These are phyloP conservation scores for Chytriomyces sp. DNA, from an alignment of 192 early-diverging fungal species.

Conservation along the genomic window DNA sequence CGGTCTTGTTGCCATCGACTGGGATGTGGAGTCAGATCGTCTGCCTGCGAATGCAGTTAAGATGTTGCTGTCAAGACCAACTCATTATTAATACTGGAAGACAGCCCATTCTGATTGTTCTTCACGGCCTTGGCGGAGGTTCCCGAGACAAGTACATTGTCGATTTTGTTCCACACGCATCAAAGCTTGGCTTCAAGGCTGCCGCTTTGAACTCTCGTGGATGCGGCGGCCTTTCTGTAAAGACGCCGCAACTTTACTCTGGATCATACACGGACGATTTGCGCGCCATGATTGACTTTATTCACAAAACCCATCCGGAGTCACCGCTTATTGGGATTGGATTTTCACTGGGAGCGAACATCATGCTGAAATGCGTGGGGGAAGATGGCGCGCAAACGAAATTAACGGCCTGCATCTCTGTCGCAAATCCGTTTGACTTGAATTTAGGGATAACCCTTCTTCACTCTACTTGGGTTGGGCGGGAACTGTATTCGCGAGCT, in stretches of 20 bases:
- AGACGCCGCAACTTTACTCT: conserved; percentile 79
- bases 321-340: conserved; percentile 83
- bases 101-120: conserved; percentile 75
- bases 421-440: conserved; percentile 90
- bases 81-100: conserved; percentile 52
- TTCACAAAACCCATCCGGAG: conserved; percentile 60
- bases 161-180: conserved; percentile 58
- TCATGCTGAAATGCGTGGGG: conserved; percentile 89
- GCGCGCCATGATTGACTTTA: conserved; percentile 37
- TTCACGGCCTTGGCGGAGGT: conserved; percentile 93
- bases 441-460: conserved; percentile 50
- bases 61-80: conserved; percentile 49
- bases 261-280: conserved; percentile 84
- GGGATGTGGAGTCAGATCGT: conserved; percentile 48
- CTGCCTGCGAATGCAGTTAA: not conserved
- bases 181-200: conserved; percentile 58
- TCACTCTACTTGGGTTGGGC: conserved; percentile 61
- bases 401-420: conserved; percentile 74
- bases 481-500: conserved; percentile 61
- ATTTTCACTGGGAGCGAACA: conserved; percentile 91
- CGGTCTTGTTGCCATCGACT: conserved; percentile 89
- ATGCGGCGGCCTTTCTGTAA: conserved; percentile 79
- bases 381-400: conserved; percentile 79
- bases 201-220: conserved; percentile 93
- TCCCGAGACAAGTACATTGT: conserved; percentile 90